These are phyloP conservation scores for Exserohilum rostratum DNA, from an alignment of 2,329 filamentous ascomycete species.

Conservation along the genomic window DNA sequence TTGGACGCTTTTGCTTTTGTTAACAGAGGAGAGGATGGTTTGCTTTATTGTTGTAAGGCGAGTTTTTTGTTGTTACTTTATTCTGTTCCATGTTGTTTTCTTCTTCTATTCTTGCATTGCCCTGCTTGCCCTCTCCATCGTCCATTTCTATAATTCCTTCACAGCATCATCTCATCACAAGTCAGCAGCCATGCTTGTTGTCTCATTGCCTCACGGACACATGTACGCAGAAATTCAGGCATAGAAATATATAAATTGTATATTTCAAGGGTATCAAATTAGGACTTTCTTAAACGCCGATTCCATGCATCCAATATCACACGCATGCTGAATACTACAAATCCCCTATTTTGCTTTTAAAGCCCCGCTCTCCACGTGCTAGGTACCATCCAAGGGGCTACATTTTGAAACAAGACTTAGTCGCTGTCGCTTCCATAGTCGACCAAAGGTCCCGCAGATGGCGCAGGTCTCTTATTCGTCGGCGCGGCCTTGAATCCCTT, in stretches of 20 bases:
- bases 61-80: too few relatives aligned
- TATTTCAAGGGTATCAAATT: neutral
- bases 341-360: neutral
- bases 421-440: constrained; percentile 86
- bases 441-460: constrained; percentile 74
- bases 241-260: neutral
- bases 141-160: neutral
- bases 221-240: too few relatives aligned
- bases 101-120: neutral
- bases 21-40: too few relatives aligned
- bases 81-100: too few relatives aligned
- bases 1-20: too few relatives aligned
- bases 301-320: too few relatives aligned
- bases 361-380: neutral
- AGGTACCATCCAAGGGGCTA: too few relatives aligned
- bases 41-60: too few relatives aligned
- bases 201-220: too few relatives aligned
- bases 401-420: neutral
- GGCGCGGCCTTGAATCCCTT: constrained; percentile 56
- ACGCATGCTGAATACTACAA: neutral
- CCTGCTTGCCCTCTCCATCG: too few relatives aligned
- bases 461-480: constrained; percentile 59
- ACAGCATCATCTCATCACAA: too few relatives aligned
- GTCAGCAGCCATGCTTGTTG: too few relatives aligned
- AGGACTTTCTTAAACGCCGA: neutral